A percentile compares a stretch with the other conserved stretches of the same genome.
Evolutionary conservation across 164 flowering plant genomes (phyloP).

Genomic region (Berberis thunbergii): DNA sequence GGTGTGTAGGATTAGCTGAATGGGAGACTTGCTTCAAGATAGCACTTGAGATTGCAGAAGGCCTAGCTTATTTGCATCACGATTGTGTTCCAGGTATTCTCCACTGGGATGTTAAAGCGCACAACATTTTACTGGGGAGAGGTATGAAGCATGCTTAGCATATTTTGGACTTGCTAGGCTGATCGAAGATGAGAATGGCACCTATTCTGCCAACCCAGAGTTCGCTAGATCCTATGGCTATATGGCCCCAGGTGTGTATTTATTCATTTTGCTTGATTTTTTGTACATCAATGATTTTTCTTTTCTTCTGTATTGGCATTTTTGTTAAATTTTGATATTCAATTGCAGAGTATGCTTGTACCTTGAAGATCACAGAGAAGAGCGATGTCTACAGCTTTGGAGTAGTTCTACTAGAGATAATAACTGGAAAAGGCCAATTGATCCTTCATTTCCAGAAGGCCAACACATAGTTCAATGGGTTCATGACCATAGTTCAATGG

Average conservation of each 20-base stretch:
- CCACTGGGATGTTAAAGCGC: constrained; percentile 81
- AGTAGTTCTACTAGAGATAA: constrained; percentile 61
- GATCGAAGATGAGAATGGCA: constrained; percentile 33
- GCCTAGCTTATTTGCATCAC: constrained; percentile 71
- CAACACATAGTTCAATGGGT: constrained; percentile 28
- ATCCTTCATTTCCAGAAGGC: constrained; percentile 56
- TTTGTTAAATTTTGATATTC: background rate
- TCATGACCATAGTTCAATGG: constrained; percentile 68
- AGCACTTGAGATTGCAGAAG: constrained; percentile 74
- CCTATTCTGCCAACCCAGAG: constrained; percentile 45
- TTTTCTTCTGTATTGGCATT: background rate
- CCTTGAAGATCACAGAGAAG: constrained; percentile 62
- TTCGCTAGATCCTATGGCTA: constrained; percentile 88
- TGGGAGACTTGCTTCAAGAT: constrained; percentile 71
- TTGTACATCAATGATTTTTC: background rate
- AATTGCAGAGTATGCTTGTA: constrained; percentile 51
- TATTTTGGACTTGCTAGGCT: constrained; percentile 78
- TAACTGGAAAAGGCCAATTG: constrained; percentile 73
- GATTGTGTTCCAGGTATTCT: constrained; percentile 72
- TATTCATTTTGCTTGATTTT: background rate
- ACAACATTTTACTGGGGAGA: constrained; percentile 55
- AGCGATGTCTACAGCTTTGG: constrained; percentile 81
- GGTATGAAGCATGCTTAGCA: constrained; percentile 60
- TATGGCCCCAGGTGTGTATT: constrained; percentile 66
- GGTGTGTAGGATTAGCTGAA: constrained; percentile 29